A percentile compares a stretch with the other conserved stretches of the same genome.
phyloP scores from a whole-genome alignment of 345 rosid species.

The Camelina neglecta region DNA sequence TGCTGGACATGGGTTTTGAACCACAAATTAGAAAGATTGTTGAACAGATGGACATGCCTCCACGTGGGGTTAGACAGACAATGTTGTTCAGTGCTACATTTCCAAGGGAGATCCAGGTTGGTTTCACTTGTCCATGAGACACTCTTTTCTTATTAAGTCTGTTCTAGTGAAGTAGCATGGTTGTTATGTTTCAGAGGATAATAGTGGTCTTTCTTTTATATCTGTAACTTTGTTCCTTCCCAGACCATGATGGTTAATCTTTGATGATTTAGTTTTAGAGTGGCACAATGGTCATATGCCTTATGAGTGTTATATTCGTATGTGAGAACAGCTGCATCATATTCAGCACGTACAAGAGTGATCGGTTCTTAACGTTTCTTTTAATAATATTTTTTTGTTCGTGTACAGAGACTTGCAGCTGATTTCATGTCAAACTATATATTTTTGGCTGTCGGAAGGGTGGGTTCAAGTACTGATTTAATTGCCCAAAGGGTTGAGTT shows the following conservation, averaged over 20 bases:
- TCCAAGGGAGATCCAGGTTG: slow-evolving; percentile 96
- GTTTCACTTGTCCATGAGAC: slow-evolving; percentile 21
- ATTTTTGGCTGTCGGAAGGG: slow-evolving; percentile 98
- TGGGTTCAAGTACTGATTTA: slow-evolving; percentile 99
- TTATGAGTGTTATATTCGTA: slow-evolving; percentile 13
- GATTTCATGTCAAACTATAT: slow-evolving; percentile 83
- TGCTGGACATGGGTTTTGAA: slow-evolving; percentile 99
- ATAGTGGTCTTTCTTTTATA: neutral
- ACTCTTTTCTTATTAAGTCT: neutral
- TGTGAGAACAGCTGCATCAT: slow-evolving; percentile 14
- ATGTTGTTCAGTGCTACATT: slow-evolving; percentile 99
- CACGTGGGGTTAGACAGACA: slow-evolving; percentile 82
- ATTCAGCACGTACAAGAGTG: slow-evolving; percentile 20
- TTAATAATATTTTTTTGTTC: slow-evolving; percentile 21
- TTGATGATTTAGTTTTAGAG: slow-evolving; percentile 32
- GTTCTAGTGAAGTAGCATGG: slow-evolving; percentile 4
- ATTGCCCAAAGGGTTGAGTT: slow-evolving; percentile 94
- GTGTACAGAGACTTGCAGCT: slow-evolving; percentile 89
- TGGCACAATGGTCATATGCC: slow-evolving; percentile 11
- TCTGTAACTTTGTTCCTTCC: slow-evolving; percentile 2
- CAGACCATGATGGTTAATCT: neutral
- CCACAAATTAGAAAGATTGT: slow-evolving; percentile 98
- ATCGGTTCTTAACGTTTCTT: neutral
- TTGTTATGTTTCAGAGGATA: neutral
- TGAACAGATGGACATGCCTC: slow-evolving; percentile 98